phyloP scores from a whole-genome alignment of 805 yeast genomes.

The Tetrapisispora taiwanensis region DNA sequence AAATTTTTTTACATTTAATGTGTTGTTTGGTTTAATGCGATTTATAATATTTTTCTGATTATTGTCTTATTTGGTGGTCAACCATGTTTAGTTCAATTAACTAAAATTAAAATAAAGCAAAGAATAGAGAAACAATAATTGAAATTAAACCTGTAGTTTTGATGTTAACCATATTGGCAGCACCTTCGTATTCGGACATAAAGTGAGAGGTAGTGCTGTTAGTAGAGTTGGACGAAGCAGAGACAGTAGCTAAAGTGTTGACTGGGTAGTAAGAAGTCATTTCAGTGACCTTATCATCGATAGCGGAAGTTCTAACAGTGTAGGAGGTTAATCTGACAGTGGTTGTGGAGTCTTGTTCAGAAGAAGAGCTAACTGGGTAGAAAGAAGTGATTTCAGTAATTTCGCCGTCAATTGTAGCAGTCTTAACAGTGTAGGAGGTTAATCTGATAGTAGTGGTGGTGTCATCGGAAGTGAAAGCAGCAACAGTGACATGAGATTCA shows the following conservation, averaged over 20 bases:
- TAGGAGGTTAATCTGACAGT: neutral
- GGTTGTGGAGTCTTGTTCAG: neutral
- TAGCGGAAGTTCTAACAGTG: constrained; percentile 1
- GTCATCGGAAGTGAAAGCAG: neutral
- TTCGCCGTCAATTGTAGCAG: constrained; percentile 2
- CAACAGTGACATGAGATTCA: neutral
- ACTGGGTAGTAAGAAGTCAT: constrained; percentile 16
- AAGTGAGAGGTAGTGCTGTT: neutral
- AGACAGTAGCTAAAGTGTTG: constrained; percentile 2
- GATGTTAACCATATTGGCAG: constrained; percentile 9
- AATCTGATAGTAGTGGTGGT: neutral
- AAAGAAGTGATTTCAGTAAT: neutral
- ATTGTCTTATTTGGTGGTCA: too few species aligned
- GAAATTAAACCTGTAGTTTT: constrained; percentile 8
- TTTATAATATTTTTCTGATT: neutral
- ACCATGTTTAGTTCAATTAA: too few species aligned
- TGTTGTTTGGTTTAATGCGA: neutral
- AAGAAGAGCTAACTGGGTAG: constrained; percentile 10
- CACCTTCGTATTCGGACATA: constrained; percentile 9
- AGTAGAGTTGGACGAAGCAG: constrained; percentile 1
- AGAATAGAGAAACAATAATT: neutral
- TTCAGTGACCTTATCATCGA: constrained; percentile 7
- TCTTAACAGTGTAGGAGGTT: neutral
- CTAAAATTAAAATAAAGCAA: neutral
- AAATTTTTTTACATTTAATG: too few species aligned